Percentiles rank a stretch among this genome's conserved stretches.
Conservation (phyloP, 129 eudicot species). For the Pulicaria dysenterica region DNA sequence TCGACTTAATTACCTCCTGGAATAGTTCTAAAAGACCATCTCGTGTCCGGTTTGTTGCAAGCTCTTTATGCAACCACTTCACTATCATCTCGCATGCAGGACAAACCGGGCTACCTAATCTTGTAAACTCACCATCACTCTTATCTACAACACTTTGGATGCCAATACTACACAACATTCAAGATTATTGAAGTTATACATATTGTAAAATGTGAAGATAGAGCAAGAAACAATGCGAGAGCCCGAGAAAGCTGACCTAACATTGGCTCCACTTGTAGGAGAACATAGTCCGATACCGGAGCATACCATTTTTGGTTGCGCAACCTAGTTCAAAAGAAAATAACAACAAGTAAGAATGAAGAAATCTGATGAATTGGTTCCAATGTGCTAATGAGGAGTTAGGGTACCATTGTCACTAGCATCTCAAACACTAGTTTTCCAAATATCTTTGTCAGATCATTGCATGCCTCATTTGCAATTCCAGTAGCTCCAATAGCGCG, state of each 20-base stretch:
- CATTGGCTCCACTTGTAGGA: neutral
- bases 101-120: slow-evolving; percentile 43
- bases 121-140: slow-evolving; percentile 24
- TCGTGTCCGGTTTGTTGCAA: slow-evolving; percentile 22
- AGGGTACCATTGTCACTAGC: slow-evolving; percentile 54
- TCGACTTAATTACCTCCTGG: slow-evolving; percentile 6
- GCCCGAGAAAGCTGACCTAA: slow-evolving; percentile 1
- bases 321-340: slow-evolving; percentile 35
- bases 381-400: neutral
- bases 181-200: neutral
- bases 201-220: neutral
- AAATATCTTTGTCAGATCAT: slow-evolving; percentile 39
- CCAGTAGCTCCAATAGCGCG: slow-evolving; percentile 68
- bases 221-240: neutral
- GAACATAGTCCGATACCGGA: slow-evolving; percentile 38
- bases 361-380: too few species aligned
- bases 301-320: slow-evolving; percentile 62
- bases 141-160: slow-evolving; percentile 55
- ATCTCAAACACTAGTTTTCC: slow-evolving; percentile 50
- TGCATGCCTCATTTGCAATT: slow-evolving; percentile 57
- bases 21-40: neutral
- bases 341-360: neutral
- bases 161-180: slow-evolving; percentile 45
- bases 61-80: slow-evolving; percentile 62
- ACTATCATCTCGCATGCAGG: slow-evolving; percentile 62